These are phyloP conservation scores for Cystoisospora suis DNA, from an alignment of 169 alveolate genomes.

Conservation along the genomic window DNA sequence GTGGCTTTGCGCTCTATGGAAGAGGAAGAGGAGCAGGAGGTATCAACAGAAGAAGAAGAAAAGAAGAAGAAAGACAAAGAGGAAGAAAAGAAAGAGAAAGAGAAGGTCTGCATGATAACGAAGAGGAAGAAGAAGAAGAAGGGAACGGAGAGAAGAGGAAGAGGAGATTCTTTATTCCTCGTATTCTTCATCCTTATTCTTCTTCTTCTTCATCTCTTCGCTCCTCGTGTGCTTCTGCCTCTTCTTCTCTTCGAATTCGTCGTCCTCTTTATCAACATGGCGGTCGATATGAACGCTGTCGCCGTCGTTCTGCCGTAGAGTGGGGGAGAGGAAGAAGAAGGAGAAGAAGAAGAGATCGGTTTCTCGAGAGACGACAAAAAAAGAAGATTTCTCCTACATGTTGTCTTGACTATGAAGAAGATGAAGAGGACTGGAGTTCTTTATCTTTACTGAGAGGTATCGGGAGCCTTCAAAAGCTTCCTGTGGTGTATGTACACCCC, in stretches of 20 bases:
- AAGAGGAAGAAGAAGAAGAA: too few species aligned
- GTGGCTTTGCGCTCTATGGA: constrained; percentile 46
- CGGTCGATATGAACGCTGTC: too few species aligned
- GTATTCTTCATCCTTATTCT: not conserved
- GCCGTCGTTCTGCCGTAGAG: too few species aligned
- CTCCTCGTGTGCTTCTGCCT: not conserved
- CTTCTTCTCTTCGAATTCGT: not conserved
- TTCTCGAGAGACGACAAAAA: too few species aligned
- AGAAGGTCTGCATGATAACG: too few species aligned
- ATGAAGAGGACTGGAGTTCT: constrained; percentile 29
- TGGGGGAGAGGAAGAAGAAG: too few species aligned
- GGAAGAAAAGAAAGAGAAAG: too few species aligned
- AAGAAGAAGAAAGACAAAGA: too few species aligned
- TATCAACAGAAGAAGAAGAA: not conserved
- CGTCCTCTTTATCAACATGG: not conserved
- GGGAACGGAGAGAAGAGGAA: constrained; percentile 14
- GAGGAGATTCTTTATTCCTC: too few species aligned
- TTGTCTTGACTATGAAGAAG: too few species aligned
- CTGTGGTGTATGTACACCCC: not conserved
- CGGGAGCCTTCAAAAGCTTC: not conserved
- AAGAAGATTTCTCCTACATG: too few species aligned
- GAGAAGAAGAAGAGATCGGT: too few species aligned
- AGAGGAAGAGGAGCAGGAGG: constrained; percentile 36
- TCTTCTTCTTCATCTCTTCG: not conserved
- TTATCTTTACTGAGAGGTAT: not conserved